Evolutionary conservation across 2,329 filamentous ascomycete species (phyloP), one percentile per base, ranked within the genome.

Genomic region (Aspergillus uvarum): DNA sequence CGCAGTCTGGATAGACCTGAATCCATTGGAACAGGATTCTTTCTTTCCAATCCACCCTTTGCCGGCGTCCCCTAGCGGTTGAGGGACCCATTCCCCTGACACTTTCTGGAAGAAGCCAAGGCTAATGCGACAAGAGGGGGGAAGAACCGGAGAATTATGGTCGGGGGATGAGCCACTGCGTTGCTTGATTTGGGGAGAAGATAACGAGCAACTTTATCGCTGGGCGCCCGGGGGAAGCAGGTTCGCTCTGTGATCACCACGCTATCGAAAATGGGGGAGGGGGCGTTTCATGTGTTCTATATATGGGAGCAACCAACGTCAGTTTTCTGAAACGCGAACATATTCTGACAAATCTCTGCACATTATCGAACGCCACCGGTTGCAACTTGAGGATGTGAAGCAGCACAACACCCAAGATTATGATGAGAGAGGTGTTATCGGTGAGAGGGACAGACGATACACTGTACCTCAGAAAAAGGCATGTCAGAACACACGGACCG

Each of bases 241-340:
- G 31, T 52, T n/a, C 32, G 35, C 10, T 21, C 12, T 24, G 42
- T 16, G 21, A 16, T 19, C 51, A 29, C 32, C 19, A 42, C 35
- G 51, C 32, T 22, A 35, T 44, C 6, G 16, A 11, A 11, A 4
- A 29, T 29, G 26, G 26, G 26, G 26, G 26, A 29, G 42, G 51
- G 51, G 32, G 21, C 21, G 51, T 53, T 53, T 53, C 51, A 53
- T 21, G 32, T 53, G 35, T 21, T 35, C 51, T 53, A 53, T 53
- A 53, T 47, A 53, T 53, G 51, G 35, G n/a, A 24, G 51, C 29
- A 19, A 7, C 32, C 3, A 21, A 38, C 32, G 32, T 42, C 3
- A 14, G 42, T 29, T 16, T 44, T 16, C 22, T 53, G 51, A 53
- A 53, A 42, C 51, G 35, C 51, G 51, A 38, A 53, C 10, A 26